A percentile compares a stretch with the other conserved stretches of the same genome.
These are phyloP conservation scores for Singerocomus inundabilis DNA, from an alignment of 1,284 basidiomycete species.

Conservation along the genomic window DNA sequence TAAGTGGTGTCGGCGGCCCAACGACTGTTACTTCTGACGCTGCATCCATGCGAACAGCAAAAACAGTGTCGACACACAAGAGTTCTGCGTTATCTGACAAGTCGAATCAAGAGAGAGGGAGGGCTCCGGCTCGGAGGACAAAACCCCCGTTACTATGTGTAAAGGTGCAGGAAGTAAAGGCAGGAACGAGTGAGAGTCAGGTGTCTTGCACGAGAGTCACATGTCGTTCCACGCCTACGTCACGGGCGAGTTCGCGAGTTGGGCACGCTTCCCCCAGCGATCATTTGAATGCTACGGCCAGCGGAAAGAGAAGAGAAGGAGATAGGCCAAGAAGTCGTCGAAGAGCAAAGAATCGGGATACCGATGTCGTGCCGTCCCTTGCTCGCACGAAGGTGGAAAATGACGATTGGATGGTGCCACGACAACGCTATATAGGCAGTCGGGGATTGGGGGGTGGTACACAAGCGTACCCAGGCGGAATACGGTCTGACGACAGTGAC, in stretches of 20 bases:
- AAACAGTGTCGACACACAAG: slow-evolving; percentile 23
- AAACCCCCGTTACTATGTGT: slow-evolving; percentile 42
- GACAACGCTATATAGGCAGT: slow-evolving; percentile 22
- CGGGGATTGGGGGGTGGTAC: slow-evolving; percentile 25
- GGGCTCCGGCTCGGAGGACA: slow-evolving; percentile 7
- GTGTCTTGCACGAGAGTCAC: slow-evolving; percentile 55
- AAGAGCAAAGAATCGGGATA: slow-evolving; percentile 25
- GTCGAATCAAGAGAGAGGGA: slow-evolving; percentile 34
- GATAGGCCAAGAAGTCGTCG: slow-evolving; percentile 5
- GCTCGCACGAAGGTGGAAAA: slow-evolving; percentile 41
- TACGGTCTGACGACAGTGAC: slow-evolving; percentile 26
- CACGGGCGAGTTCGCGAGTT: slow-evolving; percentile 42
- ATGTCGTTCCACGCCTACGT: slow-evolving; percentile 62
- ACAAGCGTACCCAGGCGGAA: slow-evolving; percentile 18
- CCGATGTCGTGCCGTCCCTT: slow-evolving; percentile 39
- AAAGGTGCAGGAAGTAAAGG: slow-evolving; percentile 39
- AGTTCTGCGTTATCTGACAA: slow-evolving; percentile 40
- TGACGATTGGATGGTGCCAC: slow-evolving; percentile 37
- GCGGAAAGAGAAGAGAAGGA: slow-evolving; percentile 12
- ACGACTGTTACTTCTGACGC: slow-evolving; percentile 21
- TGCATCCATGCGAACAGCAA: slow-evolving; percentile 22
- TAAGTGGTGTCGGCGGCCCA: slow-evolving; percentile 43
- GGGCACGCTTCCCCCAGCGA: slow-evolving; percentile 27
- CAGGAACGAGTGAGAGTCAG: slow-evolving; percentile 41
- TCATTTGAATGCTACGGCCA: slow-evolving; percentile 1